Evolutionary conservation across 148 eudicot genomes (phyloP), one percentile per base, ranked within the genome.

Genomic region (Rhododendron williamsianum): DNA sequence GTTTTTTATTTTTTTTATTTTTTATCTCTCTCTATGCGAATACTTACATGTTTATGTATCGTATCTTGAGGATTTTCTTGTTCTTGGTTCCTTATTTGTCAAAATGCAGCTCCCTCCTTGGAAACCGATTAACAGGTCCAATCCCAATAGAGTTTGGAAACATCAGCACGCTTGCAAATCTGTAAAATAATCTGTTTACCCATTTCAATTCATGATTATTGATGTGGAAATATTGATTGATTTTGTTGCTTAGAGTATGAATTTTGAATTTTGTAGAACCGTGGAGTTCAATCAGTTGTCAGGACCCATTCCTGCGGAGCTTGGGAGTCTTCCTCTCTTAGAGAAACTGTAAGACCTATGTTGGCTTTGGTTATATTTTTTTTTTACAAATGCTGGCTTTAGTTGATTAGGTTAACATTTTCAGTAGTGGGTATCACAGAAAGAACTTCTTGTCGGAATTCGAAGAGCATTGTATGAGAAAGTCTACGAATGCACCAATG

Each of bases 101-200:
- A 19, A 52, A 52, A 23, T 74, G 85, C 88, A 90, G 92, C 30
- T 85, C 88, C 52, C 86, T 90, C 6, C 48, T 85, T 16, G 92
- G 88, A 65, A 89, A 90, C 56, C 88, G 89, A 13, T 30, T 90
- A 30, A 85, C 88, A 6, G 91, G 92, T 69, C 30, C 88, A 60
- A 81, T 90, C 56, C 92, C 92, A 9, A 84, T 48, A 82, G 88
- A 84, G 65, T 65, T 88, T 43, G 92, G 88, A 80, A 90, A 87
- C 78, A 85, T 90, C 87, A 81, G 76, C 83, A 89, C 92, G 36
- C 86, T 90, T 25, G 27, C 2, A 45, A 19, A 35, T 6, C 71
- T 90, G 92, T 90, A 90, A 85, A 69, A 3, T 23, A 15, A 69
- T 72, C 56, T 35, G 10, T 46, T 2, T 13, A 69, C 58, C 27